A percentile compares a stretch with the other conserved stretches of the same genome.
Conservation (phyloP, 164 flowering plant genomes). For the Stephania japonica region DNA sequence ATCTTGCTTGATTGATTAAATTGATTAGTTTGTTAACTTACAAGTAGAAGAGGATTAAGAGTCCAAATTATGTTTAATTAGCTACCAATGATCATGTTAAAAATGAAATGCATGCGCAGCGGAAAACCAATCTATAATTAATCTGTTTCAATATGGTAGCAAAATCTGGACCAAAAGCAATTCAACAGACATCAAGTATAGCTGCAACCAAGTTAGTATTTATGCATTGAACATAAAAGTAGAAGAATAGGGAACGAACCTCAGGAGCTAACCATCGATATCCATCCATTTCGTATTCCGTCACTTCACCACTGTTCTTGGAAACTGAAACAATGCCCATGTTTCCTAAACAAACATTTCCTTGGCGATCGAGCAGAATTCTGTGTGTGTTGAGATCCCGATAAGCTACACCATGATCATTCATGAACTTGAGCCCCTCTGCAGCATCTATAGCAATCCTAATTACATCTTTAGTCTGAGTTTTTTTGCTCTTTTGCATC, state of each 20-base stretch:
- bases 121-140: not conserved
- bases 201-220: not conserved
- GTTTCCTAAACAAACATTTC: conserved; percentile 83
- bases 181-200: not conserved
- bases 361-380: conserved; percentile 73
- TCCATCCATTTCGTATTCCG: conserved; percentile 94
- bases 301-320: conserved; percentile 69
- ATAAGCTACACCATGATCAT: conserved; percentile 77
- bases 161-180: not conserved
- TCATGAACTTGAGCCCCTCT: conserved; percentile 87
- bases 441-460: conserved; percentile 74
- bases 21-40: not conserved
- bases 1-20: not conserved
- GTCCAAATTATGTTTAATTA: not conserved
- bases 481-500: conserved; percentile 59
- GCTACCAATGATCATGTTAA: not conserved
- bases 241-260: conserved; percentile 43
- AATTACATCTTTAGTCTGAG: conserved; percentile 62
- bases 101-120: not conserved
- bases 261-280: conserved; percentile 97
- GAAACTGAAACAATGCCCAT: conserved; percentile 81
- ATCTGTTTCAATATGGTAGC: not conserved
- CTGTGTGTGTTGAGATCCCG: conserved; percentile 75
- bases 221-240: not conserved
- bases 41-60: not conserved